Base-by-base conservation (phyloP, 257 asterid genomes). In the Penstemon eatonii region DNA sequence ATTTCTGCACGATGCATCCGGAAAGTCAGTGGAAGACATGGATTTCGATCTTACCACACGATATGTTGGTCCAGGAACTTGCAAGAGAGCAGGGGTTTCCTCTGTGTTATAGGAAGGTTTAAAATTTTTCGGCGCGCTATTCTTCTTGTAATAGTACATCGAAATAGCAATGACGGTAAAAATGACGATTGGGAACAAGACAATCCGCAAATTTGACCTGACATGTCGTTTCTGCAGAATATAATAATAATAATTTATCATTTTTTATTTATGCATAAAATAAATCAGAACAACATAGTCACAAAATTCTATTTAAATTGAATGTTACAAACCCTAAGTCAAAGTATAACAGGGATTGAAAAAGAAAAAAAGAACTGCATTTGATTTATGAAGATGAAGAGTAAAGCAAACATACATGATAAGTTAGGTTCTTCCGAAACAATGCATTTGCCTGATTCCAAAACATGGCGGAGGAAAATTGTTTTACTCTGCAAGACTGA, bases 361-460 rank as follows among this genome's bases (percentile, higher is more conserved):
- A 44, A 5, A 13, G 8, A 1, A 25, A 25, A 25, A 25, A 25
- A 1, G 2, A 1, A 25, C 2, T 25, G 33, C 33, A 25, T 25
- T 25, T 25, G 33, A 25, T 25, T 25, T 25, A 1, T 25, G 33
- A 25, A 25, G 33, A 2, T n/a, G 33, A 0, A 25, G 1, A 25
- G 33, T 25, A 25, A 25, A 25, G 33, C 33, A 55, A 54, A 37
- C 68, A 51, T 8, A 76, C 83, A 33, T 74, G 79, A 19, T 69
- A 78, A 40, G 49, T 53, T 12, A 78, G 67, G 45, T 78, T 78
- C 44, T 78, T 75, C 36, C 75, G 41, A 39, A 59, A 71, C 77
- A 78, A 67, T 55, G 77, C 83, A 49, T 63, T 60, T 7, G 73
- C 47, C 72, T 78, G 83, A 66, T 68, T 80, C 75, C 70, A 45